Evolutionary conservation across 805 yeast species (phyloP).

Genomic region (Kazachstania psychrophila): DNA sequence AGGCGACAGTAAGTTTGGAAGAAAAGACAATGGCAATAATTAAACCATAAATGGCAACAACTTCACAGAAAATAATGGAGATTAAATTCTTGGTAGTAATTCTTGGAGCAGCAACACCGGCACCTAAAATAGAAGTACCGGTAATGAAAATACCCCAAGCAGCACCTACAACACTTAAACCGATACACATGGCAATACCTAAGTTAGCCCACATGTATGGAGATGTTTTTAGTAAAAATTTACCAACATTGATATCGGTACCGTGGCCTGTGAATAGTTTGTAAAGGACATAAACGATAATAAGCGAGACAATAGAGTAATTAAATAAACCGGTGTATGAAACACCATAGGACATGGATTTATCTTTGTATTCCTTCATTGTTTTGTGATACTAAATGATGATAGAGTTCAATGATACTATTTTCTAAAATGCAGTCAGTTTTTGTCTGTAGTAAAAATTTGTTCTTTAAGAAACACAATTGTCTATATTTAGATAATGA

Average conservation of each 20-base stretch:
- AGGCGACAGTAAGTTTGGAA: constrained; percentile 68
- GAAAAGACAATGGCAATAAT: constrained; percentile 97
- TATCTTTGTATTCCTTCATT: constrained; percentile 4
- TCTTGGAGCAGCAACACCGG: constrained; percentile 96
- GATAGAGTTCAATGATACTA: no score
- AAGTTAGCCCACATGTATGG: constrained; percentile 96
- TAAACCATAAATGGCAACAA: constrained; percentile 95
- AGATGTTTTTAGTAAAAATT: constrained; percentile 71
- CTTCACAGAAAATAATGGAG: constrained; percentile 96
- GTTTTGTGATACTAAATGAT: no score
- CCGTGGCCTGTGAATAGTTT: constrained; percentile 83
- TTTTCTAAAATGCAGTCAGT: no score
- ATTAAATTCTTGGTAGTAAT: constrained; percentile 95
- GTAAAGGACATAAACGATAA: constrained; percentile 22
- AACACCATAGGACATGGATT: constrained; percentile 6
- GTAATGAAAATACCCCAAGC: constrained; percentile 99
- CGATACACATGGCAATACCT: constrained; percentile 87
- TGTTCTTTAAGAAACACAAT: no score
- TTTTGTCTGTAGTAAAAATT: no score
- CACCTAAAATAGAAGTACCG: constrained; percentile 90
- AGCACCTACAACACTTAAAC: constrained; percentile 91
- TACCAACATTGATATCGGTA: constrained; percentile 84
- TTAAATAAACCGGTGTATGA: constrained; percentile 15
- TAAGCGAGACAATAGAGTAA: constrained; percentile 16
- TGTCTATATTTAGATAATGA: no score